A percentile compares a stretch with the other conserved stretches of the same genome.
Conservation (phyloP, 1,284 basidiomycete species). For the Irpex sp. region DNA sequence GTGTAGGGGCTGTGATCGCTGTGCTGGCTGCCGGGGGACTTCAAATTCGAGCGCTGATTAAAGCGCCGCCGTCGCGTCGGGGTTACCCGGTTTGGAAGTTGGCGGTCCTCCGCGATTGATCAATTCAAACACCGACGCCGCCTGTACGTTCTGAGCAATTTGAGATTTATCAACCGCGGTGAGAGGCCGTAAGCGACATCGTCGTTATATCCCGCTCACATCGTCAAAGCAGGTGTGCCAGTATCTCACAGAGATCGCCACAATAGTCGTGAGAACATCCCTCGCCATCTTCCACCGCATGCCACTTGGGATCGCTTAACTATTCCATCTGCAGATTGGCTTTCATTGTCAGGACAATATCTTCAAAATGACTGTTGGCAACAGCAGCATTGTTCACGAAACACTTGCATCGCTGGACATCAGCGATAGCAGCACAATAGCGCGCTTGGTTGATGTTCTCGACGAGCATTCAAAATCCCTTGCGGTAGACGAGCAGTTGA, state of each 20-base stretch:
- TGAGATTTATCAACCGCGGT: too few relatives aligned
- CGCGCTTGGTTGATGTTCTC: constrained; percentile 31
- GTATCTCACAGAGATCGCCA: not conserved
- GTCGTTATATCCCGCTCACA: too few relatives aligned
- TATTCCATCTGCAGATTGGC: not conserved
- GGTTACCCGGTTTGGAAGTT: not conserved
- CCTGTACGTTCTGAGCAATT: not conserved
- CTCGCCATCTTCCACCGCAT: not conserved
- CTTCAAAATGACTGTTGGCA: constrained; percentile 9
- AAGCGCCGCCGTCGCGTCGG: not conserved
- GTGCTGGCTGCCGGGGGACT: not conserved
- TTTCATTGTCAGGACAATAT: not conserved
- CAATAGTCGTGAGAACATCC: not conserved
- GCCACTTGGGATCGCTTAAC: not conserved
- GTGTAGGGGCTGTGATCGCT: not conserved
- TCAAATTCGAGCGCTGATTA: not conserved
- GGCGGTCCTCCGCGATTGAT: not conserved
- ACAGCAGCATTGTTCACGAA: constrained; percentile 4
- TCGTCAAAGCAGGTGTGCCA: too few relatives aligned
- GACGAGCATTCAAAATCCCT: constrained; percentile 44
- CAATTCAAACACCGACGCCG: not conserved
- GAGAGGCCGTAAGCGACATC: too few relatives aligned
- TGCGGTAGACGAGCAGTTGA: constrained; percentile 37
- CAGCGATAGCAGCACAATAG: constrained; percentile 6
- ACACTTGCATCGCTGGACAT: constrained; percentile 9